A percentile compares a stretch with the other conserved stretches of the same genome.
These are phyloP conservation scores for Prunus padus DNA, from an alignment of 306 rosid species.

Conservation along the genomic window DNA sequence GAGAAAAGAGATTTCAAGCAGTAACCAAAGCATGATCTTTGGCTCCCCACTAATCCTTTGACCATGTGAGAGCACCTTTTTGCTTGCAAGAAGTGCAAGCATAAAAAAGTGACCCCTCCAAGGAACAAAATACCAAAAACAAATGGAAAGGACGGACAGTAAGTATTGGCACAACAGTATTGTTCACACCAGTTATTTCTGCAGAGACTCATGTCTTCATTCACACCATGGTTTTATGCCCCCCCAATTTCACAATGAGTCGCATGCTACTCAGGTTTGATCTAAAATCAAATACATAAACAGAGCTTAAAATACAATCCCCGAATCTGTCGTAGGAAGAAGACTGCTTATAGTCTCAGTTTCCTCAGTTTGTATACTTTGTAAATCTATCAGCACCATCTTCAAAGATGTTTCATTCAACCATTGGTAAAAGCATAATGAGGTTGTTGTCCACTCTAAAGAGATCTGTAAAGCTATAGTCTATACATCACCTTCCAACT, in stretches of 20 bases:
- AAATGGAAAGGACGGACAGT: neutral
- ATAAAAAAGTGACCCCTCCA: constrained; percentile 26
- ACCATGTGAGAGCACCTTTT: constrained; percentile 9
- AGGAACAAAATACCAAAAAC: constrained; percentile 20
- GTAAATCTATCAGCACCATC: neutral
- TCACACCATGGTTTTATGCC: neutral
- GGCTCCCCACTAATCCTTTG: constrained; percentile 19
- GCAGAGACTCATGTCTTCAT: neutral
- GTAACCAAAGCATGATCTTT: constrained; percentile 21
- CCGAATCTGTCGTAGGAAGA: neutral
- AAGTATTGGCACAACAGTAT: neutral
- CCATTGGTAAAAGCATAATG: neutral
- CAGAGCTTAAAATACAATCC: neutral
- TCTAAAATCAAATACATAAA: neutral
- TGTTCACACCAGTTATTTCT: neutral
- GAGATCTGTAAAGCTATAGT: neutral
- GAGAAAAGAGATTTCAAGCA: constrained; percentile 37
- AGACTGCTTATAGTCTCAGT: neutral
- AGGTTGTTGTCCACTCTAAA: neutral
- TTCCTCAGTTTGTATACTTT: neutral
- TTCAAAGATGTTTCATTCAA: neutral
- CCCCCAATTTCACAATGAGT: neutral
- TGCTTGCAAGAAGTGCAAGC: constrained; percentile 12
- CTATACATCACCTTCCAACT: neutral
- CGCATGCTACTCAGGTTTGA: too few relatives aligned